A percentile compares a stretch with the other conserved stretches of the same genome.
Conservation (phyloP, 192 early-diverging fungal species). For the Mortierella alpina region DNA sequence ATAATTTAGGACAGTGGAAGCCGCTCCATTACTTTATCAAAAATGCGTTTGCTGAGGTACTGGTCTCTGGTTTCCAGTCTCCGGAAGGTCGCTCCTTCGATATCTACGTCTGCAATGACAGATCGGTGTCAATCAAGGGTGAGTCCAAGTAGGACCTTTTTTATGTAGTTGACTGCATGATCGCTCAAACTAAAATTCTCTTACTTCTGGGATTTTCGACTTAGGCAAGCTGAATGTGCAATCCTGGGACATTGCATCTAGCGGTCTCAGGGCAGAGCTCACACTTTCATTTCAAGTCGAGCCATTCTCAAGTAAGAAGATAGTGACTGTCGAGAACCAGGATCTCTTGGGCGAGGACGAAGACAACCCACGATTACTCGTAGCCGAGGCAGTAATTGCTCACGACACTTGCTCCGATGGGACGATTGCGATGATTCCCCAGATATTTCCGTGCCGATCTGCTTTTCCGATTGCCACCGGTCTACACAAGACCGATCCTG, state of each 20-base stretch:
- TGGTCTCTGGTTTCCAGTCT: conserved; percentile 29
- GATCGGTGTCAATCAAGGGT: conserved; percentile 4
- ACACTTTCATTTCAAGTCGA: background rate
- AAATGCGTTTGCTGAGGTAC: conserved; percentile 21
- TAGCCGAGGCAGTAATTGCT: background rate
- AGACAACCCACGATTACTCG: background rate
- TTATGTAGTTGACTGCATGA: background rate
- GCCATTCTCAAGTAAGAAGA: background rate
- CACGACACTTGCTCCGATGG: background rate
- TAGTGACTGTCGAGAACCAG: background rate
- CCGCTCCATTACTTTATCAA: conserved; percentile 38
- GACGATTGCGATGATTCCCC: conserved; percentile 21
- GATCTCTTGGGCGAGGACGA: background rate
- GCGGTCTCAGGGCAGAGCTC: background rate
- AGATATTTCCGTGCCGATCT: conserved; percentile 14
- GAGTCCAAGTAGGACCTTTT: background rate
- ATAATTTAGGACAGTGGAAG: conserved; percentile 34
- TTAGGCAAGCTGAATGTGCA: too few relatives aligned
- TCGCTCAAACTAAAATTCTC: background rate
- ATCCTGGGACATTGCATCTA: background rate
- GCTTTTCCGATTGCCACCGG: conserved; percentile 1
- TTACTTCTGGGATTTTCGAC: too few relatives aligned
- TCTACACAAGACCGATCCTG: background rate
- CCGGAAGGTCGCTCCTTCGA: background rate
- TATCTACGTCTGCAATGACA: conserved; percentile 22